Conservation (phyloP, 192 early-diverging fungal genomes). For the Pilobolus umbonatus region DNA sequence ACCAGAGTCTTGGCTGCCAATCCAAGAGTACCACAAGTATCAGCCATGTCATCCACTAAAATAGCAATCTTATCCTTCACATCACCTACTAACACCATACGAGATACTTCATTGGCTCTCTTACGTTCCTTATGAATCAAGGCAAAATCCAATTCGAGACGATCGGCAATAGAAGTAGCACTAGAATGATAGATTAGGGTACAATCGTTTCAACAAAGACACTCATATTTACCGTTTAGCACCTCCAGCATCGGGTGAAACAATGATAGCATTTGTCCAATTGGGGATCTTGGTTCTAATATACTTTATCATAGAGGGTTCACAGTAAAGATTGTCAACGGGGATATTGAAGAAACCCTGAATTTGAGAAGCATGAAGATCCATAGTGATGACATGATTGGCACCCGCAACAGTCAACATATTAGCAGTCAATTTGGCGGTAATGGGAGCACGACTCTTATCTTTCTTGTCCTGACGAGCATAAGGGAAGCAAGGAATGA, state of each 20-base stretch:
- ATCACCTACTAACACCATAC: conserved; percentile 95
- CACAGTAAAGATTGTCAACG: conserved; percentile 90
- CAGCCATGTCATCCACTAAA: conserved; percentile 96
- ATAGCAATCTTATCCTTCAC: conserved; percentile 88
- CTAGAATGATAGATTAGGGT: conserved; percentile 39
- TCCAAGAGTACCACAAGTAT: conserved; percentile 90
- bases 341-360: conserved; percentile 96
- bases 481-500: conserved; percentile 98
- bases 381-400: conserved; percentile 98
- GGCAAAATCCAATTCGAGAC: conserved; percentile 90
- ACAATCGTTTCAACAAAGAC: not conserved
- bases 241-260: conserved; percentile 94
- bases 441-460: conserved; percentile 92
- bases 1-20: conserved; percentile 84
- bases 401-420: conserved; percentile 93
- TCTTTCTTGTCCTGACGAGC: conserved; percentile 98
- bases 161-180: conserved; percentile 92
- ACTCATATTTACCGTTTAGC: conserved; percentile 70
- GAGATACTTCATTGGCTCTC: conserved; percentile 82
- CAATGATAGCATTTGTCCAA: conserved; percentile 71
- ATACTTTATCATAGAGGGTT: conserved; percentile 87
- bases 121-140: conserved; percentile 97
- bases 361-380: conserved; percentile 90
- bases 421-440: conserved; percentile 93
- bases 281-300: conserved; percentile 72